Evolutionary conservation across 768 basidiomycete genomes (phyloP), one percentile per base, ranked within the genome.

Genomic region (Tulasnella sp.): DNA sequence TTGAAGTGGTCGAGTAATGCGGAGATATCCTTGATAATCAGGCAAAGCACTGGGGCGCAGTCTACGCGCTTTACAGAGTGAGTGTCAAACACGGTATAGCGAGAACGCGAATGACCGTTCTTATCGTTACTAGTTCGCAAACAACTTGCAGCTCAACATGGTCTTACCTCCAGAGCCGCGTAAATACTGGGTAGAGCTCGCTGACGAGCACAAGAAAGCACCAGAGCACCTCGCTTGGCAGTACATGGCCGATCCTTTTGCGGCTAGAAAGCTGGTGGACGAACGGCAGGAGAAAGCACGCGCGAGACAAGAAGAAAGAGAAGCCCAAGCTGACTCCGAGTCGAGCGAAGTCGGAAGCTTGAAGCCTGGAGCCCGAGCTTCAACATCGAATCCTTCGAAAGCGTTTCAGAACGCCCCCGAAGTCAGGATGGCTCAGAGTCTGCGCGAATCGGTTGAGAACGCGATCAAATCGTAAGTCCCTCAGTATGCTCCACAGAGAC

Each of bases 41-140:
- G 71, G 94, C 94, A 35, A 90, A 89, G 70, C 95, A 97, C 78
- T 95, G 91, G 89, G 94, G 89, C 42, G 94, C 94, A 17, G 90
- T 89, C 3, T 94, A 91, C 76, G 91, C 91, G 44, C 80, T 96
- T 69, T 91, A 94, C 79, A 88, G 94, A 76, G 93, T 95, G 81
- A 81, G 80, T 76, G 65, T 37, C 26, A 12, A 4, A n/a, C 26
- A n/a, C 29, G 5, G 32, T 40, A 19, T 14, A 9, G 5, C 11
- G 8, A 11, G 17, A 40, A 40, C 26, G 11, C 32, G 3, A 36
- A 26, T 65, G 19, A 36, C 19, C 6, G 2, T 16, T 65, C 5
- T n/a, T 5, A 9, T 65, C 11, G 6, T 14, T n/a, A n/a, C n/a
- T 65, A 92, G 91, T 87, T 90, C 76, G 90, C 87, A 79, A 92